Percentiles rank a stretch among this genome's conserved stretches.
phyloP scores from a whole-genome alignment of 2,329 filamentous ascomycete species.

The Colletotrichum sp. region DNA sequence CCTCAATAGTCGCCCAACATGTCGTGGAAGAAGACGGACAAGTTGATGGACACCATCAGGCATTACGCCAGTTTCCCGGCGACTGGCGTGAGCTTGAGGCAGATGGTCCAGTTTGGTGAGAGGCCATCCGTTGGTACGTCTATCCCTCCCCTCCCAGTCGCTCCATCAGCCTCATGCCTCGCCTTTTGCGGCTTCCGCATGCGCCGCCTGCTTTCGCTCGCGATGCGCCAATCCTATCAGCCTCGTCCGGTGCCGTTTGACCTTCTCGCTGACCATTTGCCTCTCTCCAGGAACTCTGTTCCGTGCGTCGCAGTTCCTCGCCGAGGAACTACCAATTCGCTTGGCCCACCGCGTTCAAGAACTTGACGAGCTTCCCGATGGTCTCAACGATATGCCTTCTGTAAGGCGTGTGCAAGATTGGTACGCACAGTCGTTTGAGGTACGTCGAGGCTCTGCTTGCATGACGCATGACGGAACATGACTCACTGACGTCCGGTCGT shows the following conservation, averaged over 20 bases:
- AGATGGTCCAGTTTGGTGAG: slow-evolving; percentile 99
- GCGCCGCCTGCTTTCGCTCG: neutral
- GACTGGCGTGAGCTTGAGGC: slow-evolving; percentile 92
- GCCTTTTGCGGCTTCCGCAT: neutral
- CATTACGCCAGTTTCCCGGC: slow-evolving; percentile 98
- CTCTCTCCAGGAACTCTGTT: slow-evolving; percentile 82
- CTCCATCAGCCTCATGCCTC: neutral
- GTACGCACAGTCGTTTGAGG: slow-evolving; percentile 99
- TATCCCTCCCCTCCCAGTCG: slow-evolving; percentile 1
- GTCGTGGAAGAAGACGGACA: slow-evolving; percentile 92
- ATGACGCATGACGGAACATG: slow-evolving; percentile 4
- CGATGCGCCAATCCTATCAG: neutral
- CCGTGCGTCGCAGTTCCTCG: slow-evolving; percentile 96
- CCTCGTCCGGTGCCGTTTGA: neutral
- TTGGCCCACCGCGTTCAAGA: slow-evolving; percentile 96
- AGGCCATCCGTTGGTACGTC: slow-evolving; percentile 83
- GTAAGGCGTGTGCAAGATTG: slow-evolving; percentile 95
- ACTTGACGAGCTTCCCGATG: slow-evolving; percentile 89
- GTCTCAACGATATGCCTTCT: slow-evolving; percentile 96
- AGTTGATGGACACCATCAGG: slow-evolving; percentile 95
- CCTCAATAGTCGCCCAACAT: slow-evolving; percentile 56
- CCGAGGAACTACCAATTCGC: slow-evolving; percentile 96
- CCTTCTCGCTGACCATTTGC: neutral
- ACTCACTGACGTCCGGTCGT: slow-evolving; percentile 13
- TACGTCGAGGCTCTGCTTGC: slow-evolving; percentile 48